Evolutionary conservation across 2,329 filamentous ascomycete genomes (phyloP), one percentile per base, ranked within the genome.

Genomic region (Phialemonium atrogriseum): DNA sequence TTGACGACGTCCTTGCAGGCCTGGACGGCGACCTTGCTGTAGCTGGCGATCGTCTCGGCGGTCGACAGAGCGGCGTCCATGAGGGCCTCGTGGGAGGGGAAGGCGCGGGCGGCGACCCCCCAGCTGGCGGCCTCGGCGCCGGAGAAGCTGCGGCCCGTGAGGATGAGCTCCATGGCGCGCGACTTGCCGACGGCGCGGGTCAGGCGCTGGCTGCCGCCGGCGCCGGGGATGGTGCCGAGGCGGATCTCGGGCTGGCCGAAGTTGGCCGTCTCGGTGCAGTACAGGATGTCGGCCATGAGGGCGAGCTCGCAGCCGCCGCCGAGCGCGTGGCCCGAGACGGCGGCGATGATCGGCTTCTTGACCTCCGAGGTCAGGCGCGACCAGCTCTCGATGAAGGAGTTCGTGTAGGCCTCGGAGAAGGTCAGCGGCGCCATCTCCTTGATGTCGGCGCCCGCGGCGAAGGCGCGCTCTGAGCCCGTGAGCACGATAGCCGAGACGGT

Each of bases 171-270:
- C 88, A 94, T 94, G 10, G 87, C 84, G 55, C 77, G 80, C 43
- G 77, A 77, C 71, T 94, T 91, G 31, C 85, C 85, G 35, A 91
- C 69, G 10, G 82, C 87, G 15, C 77, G 73, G 5, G 87, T 94
- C 27, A 98, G 65, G 7, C 91, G 71, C 68, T 98, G 91, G 41
- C 80, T 87, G 6, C 91, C 91, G 17, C 91, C 91, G 0, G 84
- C 91, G 4, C 91, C 91, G 1, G 91, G 91, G 34, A 96, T 85
- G 3, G 83, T 83, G 16, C 91, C 91, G 4, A 98, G 70, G 64
- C 93, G 95, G 65, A 98, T 86, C 67, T 98, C 91, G 1, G 91
- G 91, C 63, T 96, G 91, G 10, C 91, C 91, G 54, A 98, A 95
- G 48, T 85, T 93, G 43, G 91, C 89, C 11, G 61, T 75, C 30